These are phyloP conservation scores for Boletus sensibilis DNA, from an alignment of 768 basidiomycete genomes.

Conservation along the genomic window DNA sequence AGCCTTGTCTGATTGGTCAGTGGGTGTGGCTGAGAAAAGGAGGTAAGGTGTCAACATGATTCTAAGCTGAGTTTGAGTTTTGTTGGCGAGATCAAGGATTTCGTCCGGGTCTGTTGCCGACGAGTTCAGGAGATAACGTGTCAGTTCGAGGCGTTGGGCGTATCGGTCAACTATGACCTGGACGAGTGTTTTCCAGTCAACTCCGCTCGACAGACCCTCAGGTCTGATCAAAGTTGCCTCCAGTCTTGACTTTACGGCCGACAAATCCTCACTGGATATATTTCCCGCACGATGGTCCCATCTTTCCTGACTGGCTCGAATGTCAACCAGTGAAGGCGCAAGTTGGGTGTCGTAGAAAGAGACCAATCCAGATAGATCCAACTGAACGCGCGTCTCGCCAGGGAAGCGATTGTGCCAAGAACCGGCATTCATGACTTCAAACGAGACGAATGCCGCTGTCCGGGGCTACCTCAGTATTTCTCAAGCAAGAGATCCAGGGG, in stretches of 20 bases:
- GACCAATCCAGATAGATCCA: slow-evolving; percentile 35
- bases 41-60: slow-evolving; percentile 33
- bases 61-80: slow-evolving; percentile 25
- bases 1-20: not conserved
- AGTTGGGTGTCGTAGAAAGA: slow-evolving; percentile 39
- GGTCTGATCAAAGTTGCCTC: slow-evolving; percentile 12
- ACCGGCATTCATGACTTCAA: slow-evolving; percentile 18
- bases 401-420: slow-evolving; percentile 37
- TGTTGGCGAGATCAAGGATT: slow-evolving; percentile 7
- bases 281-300: slow-evolving; percentile 32
- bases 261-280: slow-evolving; percentile 27
- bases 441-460: not conserved
- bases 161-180: slow-evolving; percentile 33
- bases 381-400: slow-evolving; percentile 34
- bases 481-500: not conserved
- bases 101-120: not conserved
- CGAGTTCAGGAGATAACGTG: slow-evolving; percentile 22
- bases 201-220: slow-evolving; percentile 20
- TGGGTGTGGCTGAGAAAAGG: slow-evolving; percentile 11
- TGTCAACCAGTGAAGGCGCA: slow-evolving; percentile 29
- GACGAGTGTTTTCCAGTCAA: slow-evolving; percentile 36
- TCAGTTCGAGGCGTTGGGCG: slow-evolving; percentile 30
- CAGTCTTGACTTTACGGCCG: slow-evolving; percentile 3
- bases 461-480: not conserved
- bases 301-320: slow-evolving; percentile 26